Conservation (phyloP, 805 yeast genomes). For the Torulaspora maleeae region DNA sequence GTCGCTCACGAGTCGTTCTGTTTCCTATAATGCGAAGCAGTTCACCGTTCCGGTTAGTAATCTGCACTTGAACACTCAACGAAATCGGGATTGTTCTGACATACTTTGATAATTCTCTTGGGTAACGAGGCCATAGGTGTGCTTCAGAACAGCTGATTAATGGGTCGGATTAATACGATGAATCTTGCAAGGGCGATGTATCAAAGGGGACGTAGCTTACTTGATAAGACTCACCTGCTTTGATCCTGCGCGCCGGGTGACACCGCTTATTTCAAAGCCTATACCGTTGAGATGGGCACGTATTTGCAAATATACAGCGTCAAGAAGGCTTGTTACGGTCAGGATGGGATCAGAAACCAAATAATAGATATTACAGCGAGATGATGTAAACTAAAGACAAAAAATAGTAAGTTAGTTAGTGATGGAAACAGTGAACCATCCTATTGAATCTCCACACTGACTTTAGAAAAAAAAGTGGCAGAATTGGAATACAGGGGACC, state of each 20-base stretch:
- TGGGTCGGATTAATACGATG: neutral
- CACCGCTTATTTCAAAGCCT: too few relatives aligned
- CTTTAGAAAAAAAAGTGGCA: slow-evolving; percentile 1
- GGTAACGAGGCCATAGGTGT: slow-evolving; percentile 48
- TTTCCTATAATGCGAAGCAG: slow-evolving; percentile 47
- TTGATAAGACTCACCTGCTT: too few relatives aligned
- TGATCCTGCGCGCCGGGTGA: too few relatives aligned
- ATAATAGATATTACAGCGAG: slow-evolving; percentile 12
- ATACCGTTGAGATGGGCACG: too few relatives aligned
- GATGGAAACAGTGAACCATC: slow-evolving; percentile 1
- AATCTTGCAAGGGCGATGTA: neutral
- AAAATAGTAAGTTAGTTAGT: slow-evolving; percentile 5
- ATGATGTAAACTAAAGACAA: slow-evolving; percentile 13
- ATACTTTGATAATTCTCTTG: slow-evolving; percentile 82
- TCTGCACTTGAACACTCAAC: neutral
- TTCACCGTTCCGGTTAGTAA: slow-evolving; percentile 3
- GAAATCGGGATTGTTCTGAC: slow-evolving; percentile 21
- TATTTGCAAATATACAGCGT: too few relatives aligned
- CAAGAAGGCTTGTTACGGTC: neutral
- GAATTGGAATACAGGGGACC: neutral
- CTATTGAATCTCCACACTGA: neutral
- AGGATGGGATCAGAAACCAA: slow-evolving; percentile 2
- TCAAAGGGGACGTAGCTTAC: neutral
- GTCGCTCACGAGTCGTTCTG: slow-evolving; percentile 84
- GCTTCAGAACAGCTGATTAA: neutral